Evolutionary conservation across 2,329 filamentous ascomycete genomes (phyloP).

Genomic region (Graphium sp.): DNA sequence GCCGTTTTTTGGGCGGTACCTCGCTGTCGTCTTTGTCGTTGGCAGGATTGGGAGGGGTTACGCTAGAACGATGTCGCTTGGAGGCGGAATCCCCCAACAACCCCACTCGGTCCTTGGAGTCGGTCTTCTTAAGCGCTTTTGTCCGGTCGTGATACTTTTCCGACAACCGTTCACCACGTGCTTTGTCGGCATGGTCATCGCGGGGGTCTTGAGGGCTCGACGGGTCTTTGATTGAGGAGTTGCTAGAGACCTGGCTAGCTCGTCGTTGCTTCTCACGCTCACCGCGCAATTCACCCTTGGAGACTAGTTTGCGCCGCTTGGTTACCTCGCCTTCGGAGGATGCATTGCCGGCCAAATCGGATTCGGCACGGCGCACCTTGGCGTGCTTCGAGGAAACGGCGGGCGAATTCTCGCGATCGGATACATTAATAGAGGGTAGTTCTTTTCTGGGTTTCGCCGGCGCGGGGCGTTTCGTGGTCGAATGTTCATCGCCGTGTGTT

Average conservation of each 20-base stretch:
- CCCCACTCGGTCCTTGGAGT: slow-evolving; percentile 36
- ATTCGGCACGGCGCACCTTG: slow-evolving; percentile 35
- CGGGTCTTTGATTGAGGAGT: slow-evolving; percentile 33
- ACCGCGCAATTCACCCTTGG: slow-evolving; percentile 42
- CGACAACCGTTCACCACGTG: slow-evolving; percentile 19
- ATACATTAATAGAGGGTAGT: slow-evolving; percentile 25
- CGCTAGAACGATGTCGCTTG: slow-evolving; percentile 43
- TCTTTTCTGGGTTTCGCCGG: slow-evolving; percentile 39
- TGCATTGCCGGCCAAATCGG: slow-evolving; percentile 29
- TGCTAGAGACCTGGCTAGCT: slow-evolving; percentile 37
- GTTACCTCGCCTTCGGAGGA: slow-evolving; percentile 39
- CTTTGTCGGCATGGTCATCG: slow-evolving; percentile 28
- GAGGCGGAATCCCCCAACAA: slow-evolving; percentile 30
- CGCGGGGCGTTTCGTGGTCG: slow-evolving; percentile 27
- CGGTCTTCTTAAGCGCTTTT: slow-evolving; percentile 43
- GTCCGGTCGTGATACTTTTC: slow-evolving; percentile 44
- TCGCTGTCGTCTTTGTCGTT: slow-evolving; percentile 37
- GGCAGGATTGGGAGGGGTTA: slow-evolving; percentile 35
- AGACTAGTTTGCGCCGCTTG: slow-evolving; percentile 46
- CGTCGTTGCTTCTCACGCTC: slow-evolving; percentile 42
- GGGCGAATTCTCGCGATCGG: slow-evolving; percentile 37
- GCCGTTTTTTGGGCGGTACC: slow-evolving; percentile 39
- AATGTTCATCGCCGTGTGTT: slow-evolving; percentile 26
- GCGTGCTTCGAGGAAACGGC: slow-evolving; percentile 25
- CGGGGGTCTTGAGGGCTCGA: slow-evolving; percentile 31